phyloP scores from a whole-genome alignment of 495 filamentous ascomycete species.

The Penicillium roqueforti region DNA sequence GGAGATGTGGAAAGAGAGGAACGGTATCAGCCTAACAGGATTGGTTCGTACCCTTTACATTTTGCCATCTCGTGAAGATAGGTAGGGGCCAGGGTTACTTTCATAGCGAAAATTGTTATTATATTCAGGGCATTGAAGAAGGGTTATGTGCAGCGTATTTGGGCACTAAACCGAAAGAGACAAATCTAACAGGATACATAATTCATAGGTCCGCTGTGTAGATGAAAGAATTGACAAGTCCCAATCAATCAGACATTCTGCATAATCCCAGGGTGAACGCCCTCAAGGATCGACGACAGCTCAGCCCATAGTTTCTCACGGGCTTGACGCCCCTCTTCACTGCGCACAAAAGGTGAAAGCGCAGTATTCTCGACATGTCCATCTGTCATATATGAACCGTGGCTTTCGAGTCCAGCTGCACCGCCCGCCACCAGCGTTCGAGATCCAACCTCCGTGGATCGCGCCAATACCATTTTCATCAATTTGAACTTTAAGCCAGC shows the following conservation, averaged over 20 bases:
- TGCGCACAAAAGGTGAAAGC: conserved; percentile 35
- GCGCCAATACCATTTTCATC: conserved; percentile 30
- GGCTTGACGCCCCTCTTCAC: conserved; percentile 35
- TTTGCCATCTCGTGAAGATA: too few relatives aligned
- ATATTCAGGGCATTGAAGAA: too few relatives aligned
- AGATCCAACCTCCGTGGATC: conserved; percentile 46
- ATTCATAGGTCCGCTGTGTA: too few relatives aligned
- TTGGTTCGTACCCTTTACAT: too few relatives aligned
- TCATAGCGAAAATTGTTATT: too few relatives aligned
- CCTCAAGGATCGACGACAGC: conserved; percentile 46
- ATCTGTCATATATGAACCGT: conserved; percentile 47
- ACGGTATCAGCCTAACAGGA: too few relatives aligned
- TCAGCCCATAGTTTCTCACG: conserved; percentile 53
- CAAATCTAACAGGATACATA: too few relatives aligned
- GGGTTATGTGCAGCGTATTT: too few relatives aligned
- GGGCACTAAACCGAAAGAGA: too few relatives aligned
- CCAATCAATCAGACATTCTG: conserved; percentile 1
- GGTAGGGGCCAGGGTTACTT: too few relatives aligned
- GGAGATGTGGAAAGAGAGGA: too few relatives aligned
- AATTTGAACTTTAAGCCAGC: conserved; percentile 6
- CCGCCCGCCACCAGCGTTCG: conserved; percentile 42
- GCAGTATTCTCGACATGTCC: conserved; percentile 21
- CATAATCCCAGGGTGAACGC: conserved; percentile 42
- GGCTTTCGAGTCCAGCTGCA: conserved; percentile 34
- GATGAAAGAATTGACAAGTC: background rate